Base-by-base conservation (phyloP, 495 filamentous ascomycete genomes). In the Pyrenula aspistea region DNA sequence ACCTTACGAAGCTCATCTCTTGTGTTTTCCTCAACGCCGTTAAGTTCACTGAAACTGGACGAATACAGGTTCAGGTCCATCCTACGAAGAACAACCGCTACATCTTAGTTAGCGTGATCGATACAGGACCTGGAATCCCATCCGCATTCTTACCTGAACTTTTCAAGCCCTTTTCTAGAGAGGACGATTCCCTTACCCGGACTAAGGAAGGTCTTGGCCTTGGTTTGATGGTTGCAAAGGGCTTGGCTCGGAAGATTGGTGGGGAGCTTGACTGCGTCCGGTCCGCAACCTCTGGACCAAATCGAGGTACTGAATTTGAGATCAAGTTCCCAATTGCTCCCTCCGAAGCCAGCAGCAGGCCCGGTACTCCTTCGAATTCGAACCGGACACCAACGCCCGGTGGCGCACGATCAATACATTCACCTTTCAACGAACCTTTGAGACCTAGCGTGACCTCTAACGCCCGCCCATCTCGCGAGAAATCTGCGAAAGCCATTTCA, bases 1-100 rank as follows among this genome's bases (percentile, higher is more conserved):
- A 88, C 57, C 65, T 91, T n/a, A 79, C 82, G 11, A 90, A 89
- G 63, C 65, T 87, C 56, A 78, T 89, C 1, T 87, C 85, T 10
- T 86, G 85, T 57, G 78, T 91, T 15, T 81, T 89, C 56, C 70
- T 88, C 24, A 91, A 91, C 65, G 88, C 87, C 2, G 77, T 91
- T 55, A 91, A 91, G 64, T 91, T 90, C 61, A 89, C 88, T 0
- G 83, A 87, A 57, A 74, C 73, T 55, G 87, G 87, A 21, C 73
- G 68, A n/a, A 85, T 91, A 53, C 76, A 70, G 1, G 65, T 91
- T 2, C 83, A 81, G 8, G 75, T 70, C 20, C 66, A 83, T 31
- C 77, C 74, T 54, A 56, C 68, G 54, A 76, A 73, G 56, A 66
- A 60, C 57, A 48, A 42, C 10, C 75, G 80, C 57, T 78, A 82